phyloP scores from a whole-genome alignment of 2,329 filamentous ascomycete genomes.

The Colletotrichum simmondsii region DNA sequence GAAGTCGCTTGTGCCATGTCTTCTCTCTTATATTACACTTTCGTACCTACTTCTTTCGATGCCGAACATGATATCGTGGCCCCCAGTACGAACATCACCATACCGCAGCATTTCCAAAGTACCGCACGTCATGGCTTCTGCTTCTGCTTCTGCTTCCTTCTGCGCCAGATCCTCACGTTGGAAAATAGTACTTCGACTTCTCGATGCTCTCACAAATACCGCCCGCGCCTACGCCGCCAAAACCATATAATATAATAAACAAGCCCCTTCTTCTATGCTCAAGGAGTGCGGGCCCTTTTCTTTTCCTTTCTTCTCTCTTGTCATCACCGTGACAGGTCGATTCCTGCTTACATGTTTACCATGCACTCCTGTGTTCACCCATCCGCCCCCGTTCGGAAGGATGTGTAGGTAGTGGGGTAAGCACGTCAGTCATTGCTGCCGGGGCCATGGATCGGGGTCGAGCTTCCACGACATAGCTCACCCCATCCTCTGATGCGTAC shows the following conservation, averaged over 20 bases:
- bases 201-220: not conserved
- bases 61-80: not conserved
- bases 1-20: not conserved
- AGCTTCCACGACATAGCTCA: conserved; percentile 77
- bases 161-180: not conserved
- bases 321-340: not conserved
- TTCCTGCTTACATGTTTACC: not conserved
- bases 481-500: conserved; percentile 80
- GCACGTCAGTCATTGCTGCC: not conserved
- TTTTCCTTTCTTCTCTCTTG: not conserved
- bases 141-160: not conserved
- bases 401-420: conserved; percentile 54
- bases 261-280: not conserved
- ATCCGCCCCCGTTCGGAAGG: conserved; percentile 55
- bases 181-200: not conserved
- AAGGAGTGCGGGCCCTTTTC: not conserved
- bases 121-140: not conserved
- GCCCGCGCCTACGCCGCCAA: not conserved
- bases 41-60: not conserved
- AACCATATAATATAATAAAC: not conserved
- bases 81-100: not conserved
- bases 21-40: not conserved
- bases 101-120: not conserved
- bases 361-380: not conserved
- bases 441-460: conserved; percentile 68